A percentile compares a stretch with the other conserved stretches of the same genome.
phyloP scores from a whole-genome alignment of 2,329 filamentous ascomycete species.

The Pyrenochaeta sp. region DNA sequence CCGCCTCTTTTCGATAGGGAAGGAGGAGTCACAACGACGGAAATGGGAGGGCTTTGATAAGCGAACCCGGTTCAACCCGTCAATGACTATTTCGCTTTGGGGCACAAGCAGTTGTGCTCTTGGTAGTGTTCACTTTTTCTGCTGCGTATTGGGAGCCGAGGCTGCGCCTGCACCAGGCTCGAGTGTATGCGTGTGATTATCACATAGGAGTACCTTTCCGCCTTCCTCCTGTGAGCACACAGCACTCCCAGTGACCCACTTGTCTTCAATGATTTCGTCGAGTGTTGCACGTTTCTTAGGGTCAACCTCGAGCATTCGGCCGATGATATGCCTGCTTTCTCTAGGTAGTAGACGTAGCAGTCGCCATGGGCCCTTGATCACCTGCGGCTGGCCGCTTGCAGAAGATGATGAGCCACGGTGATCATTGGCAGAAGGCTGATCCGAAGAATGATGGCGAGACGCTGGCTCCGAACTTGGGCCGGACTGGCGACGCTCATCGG shows the following conservation, averaged over 20 bases:
- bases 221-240: constrained; percentile 83
- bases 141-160: constrained; percentile 42
- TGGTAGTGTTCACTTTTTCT: constrained; percentile 41
- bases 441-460: constrained; percentile 48
- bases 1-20: too few relatives aligned
- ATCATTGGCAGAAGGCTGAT: constrained; percentile 23
- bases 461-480: constrained; percentile 51
- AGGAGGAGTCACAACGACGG: neutral
- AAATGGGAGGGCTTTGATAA: constrained; percentile 1
- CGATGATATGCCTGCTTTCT: constrained; percentile 88
- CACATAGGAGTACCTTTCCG: constrained; percentile 75
- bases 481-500: constrained; percentile 33
- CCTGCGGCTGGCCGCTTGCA: constrained; percentile 50
- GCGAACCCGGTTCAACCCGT: neutral
- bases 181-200: constrained; percentile 84
- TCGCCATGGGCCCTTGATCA: constrained; percentile 92
- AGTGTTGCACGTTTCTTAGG: constrained; percentile 84
- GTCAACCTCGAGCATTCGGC: constrained; percentile 90
- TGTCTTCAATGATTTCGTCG: constrained; percentile 84
- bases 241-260: constrained; percentile 85
- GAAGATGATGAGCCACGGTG: constrained; percentile 29
- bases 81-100: neutral
- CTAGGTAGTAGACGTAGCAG: constrained; percentile 85
- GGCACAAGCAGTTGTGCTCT: neutral
- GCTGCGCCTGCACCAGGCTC: constrained; percentile 65